Conservation (phyloP, 169 alveolate species). For the Cryptosporidium ryanae region DNA sequence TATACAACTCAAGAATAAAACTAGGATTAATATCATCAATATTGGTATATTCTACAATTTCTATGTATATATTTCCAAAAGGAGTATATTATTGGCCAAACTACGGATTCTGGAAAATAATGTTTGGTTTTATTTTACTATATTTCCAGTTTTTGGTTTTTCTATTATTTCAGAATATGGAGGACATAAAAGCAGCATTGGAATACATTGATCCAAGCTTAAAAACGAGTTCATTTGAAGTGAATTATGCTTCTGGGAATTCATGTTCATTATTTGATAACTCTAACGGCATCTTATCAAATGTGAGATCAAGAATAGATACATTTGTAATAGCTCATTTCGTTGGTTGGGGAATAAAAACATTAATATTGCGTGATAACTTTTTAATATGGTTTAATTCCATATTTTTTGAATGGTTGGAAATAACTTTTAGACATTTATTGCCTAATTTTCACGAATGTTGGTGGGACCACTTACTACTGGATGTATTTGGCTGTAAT, state of each 20-base stretch:
- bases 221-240: slow-evolving; percentile 84
- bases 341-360: slow-evolving; percentile 89
- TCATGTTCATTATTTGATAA: slow-evolving; percentile 80
- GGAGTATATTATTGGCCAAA: slow-evolving; percentile 77
- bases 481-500: slow-evolving; percentile 88
- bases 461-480: slow-evolving; percentile 92
- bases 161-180: slow-evolving; percentile 77
- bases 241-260: slow-evolving; percentile 84
- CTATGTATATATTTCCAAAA: slow-evolving; percentile 70
- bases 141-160: slow-evolving; percentile 75
- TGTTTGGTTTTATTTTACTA: slow-evolving; percentile 73
- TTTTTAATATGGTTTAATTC: slow-evolving; percentile 84
- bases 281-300: slow-evolving; percentile 26
- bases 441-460: slow-evolving; percentile 92
- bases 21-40: slow-evolving; percentile 12
- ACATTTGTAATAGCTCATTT: slow-evolving; percentile 87
- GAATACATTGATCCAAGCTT: slow-evolving; percentile 82
- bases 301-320: slow-evolving; percentile 81
- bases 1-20: no score
- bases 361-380: slow-evolving; percentile 88
- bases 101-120: slow-evolving; percentile 75
- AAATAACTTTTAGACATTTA: slow-evolving; percentile 89
- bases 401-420: slow-evolving; percentile 87
- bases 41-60: background rate
- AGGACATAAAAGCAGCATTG: slow-evolving; percentile 75